Percentiles rank a stretch among this genome's conserved stretches.
These are phyloP conservation scores for Saposhnikovia divaricata DNA, from an alignment of 129 eudicot genomes.

Conservation along the genomic window DNA sequence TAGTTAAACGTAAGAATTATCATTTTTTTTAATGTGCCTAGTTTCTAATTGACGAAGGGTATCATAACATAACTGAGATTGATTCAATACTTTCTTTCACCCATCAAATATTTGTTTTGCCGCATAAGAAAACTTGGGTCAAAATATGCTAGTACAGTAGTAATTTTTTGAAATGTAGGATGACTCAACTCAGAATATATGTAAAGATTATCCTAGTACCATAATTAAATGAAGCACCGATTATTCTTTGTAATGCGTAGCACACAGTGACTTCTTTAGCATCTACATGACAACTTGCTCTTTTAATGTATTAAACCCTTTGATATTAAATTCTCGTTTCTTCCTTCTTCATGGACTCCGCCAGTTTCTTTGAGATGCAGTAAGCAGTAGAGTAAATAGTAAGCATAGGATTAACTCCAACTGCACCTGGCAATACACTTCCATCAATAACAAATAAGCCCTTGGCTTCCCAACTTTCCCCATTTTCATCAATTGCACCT, in stretches of 20 bases:
- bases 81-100: too few relatives aligned
- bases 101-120: too few relatives aligned
- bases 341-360: conserved; percentile 14
- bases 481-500: background rate
- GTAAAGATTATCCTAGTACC: too few relatives aligned
- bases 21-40: background rate
- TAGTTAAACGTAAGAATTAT: background rate
- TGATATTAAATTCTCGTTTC: background rate
- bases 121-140: too few relatives aligned
- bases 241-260: background rate
- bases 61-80: background rate
- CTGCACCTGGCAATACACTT: conserved; percentile 45
- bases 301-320: background rate
- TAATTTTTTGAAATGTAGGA: background rate
- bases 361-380: conserved; percentile 35
- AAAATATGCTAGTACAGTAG: too few relatives aligned
- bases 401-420: conserved; percentile 59
- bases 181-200: background rate
- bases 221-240: background rate
- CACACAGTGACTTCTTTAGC: background rate
- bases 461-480: conserved; percentile 4
- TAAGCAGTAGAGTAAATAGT: conserved; percentile 51
- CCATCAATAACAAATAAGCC: conserved; percentile 49
- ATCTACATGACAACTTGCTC: background rate
- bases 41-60: background rate